These are phyloP conservation scores for Aspergillus sp. DNA, from an alignment of 2,329 filamentous ascomycete species.

Conservation along the genomic window DNA sequence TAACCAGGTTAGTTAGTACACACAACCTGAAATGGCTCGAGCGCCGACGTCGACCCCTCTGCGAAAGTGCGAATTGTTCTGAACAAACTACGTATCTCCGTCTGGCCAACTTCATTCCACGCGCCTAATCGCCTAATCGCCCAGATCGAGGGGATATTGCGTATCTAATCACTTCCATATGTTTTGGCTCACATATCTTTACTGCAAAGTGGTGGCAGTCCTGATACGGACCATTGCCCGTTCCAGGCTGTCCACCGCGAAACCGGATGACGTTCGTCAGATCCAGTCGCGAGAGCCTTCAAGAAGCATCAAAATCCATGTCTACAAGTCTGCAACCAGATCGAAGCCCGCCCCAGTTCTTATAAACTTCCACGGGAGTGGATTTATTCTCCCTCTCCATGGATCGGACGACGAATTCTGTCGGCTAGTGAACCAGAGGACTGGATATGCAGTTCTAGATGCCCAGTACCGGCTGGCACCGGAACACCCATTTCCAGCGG, in stretches of 20 bases:
- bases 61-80: too few species aligned
- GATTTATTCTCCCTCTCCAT: constrained; percentile 33
- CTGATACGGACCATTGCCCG: constrained; percentile 16
- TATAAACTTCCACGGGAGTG: constrained; percentile 37
- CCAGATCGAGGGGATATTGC: neutral
- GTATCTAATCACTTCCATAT: constrained; percentile 10
- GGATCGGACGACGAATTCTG: constrained; percentile 34
- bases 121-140: neutral
- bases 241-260: neutral
- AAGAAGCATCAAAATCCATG: constrained; percentile 31
- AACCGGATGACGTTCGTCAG: constrained; percentile 27
- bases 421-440: constrained; percentile 23
- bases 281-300: constrained; percentile 31
- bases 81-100: too few species aligned
- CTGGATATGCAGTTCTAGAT: constrained; percentile 37
- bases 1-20: neutral
- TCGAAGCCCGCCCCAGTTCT: constrained; percentile 28
- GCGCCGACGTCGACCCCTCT: neutral
- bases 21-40: neutral
- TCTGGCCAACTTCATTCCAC: neutral
- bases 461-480: constrained; percentile 42
- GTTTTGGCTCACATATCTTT: constrained; percentile 22
- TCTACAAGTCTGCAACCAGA: constrained; percentile 24
- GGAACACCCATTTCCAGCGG: constrained; percentile 42
- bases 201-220: constrained; percentile 21